Evolutionary conservation across 2,329 filamentous ascomycete species (phyloP), one percentile per base, ranked within the genome.

Genomic region (Diaporthe citri): DNA sequence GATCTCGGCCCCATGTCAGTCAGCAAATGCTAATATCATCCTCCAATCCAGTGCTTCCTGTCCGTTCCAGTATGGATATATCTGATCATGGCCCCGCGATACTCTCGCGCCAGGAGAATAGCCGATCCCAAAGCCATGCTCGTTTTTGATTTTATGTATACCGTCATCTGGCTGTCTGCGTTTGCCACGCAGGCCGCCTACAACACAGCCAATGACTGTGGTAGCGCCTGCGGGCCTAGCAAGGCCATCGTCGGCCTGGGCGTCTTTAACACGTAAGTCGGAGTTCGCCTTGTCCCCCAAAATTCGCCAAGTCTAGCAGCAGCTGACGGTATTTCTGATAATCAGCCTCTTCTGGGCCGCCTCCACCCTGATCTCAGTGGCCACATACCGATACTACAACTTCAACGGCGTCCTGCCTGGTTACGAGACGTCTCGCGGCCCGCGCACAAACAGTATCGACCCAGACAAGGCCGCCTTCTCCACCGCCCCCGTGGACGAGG

Each of bases 381-480:
- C 89, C 83, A 90, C 90, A 39, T 83, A 92, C 77, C 86, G 89
- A 76, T 92, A 91, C 84, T 92, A 89, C 84, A 88, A 89, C 79
- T 88, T 89, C 80, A 89, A 93, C 83, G 89, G 90, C 79, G 87
- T 84, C 73, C 87, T 93, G 22, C 91, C 91, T 2, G 91, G 91
- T 74, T 92, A 92, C 81, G 90, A 91, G 79, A 86, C 85, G 71
- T 51, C 69, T 57, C 75, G 75, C 56, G 81, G 81, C 75, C 80
- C 80, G 76, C 83, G 82, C 77, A 78, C 75, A 75, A 83, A 86
- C 78, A 89, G 90, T 84, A 92, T 92, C 78, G 91, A 93, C 81
- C 91, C 91, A 0, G 91, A 93, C 82, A 93, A 93, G 85, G 91
- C 91, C 39, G 91, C 91, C 75, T 93, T 93, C 84, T 92, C 90